A percentile compares a stretch with the other conserved stretches of the same genome.
These are phyloP conservation scores for Pseudogymnoascus sp. DNA, from an alignment of 2,329 filamentous ascomycete genomes.

Conservation along the genomic window DNA sequence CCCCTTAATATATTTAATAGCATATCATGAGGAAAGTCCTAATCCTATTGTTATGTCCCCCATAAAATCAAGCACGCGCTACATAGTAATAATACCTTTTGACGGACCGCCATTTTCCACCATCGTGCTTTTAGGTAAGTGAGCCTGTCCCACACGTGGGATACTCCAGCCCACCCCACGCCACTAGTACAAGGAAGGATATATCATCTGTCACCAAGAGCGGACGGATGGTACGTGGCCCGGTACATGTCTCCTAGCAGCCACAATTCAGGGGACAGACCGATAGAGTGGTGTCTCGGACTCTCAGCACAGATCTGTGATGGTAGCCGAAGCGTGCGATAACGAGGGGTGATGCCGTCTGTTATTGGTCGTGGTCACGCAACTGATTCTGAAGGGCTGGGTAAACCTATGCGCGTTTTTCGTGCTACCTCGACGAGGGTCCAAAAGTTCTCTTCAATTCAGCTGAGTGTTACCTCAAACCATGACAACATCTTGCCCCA, in stretches of 20 bases:
- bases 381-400: background rate
- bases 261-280: background rate
- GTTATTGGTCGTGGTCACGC: background rate
- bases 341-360: background rate
- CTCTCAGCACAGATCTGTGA: background rate
- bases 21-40: background rate
- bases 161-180: background rate
- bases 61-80: background rate
- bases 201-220: background rate
- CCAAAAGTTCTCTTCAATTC: background rate
- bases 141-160: background rate
- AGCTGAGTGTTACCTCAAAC: conserved; percentile 5
- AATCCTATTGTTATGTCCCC: background rate
- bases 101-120: background rate
- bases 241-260: background rate
- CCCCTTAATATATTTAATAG: background rate
- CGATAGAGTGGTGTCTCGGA: background rate
- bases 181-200: background rate
- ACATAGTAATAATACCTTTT: background rate
- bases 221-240: background rate
- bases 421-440: background rate
- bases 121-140: background rate
- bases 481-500: conserved; percentile 3
- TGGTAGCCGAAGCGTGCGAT: background rate
- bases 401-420: background rate